These are phyloP conservation scores for Aspergillus asperescens DNA, from an alignment of 495 filamentous ascomycete genomes.

Conservation along the genomic window DNA sequence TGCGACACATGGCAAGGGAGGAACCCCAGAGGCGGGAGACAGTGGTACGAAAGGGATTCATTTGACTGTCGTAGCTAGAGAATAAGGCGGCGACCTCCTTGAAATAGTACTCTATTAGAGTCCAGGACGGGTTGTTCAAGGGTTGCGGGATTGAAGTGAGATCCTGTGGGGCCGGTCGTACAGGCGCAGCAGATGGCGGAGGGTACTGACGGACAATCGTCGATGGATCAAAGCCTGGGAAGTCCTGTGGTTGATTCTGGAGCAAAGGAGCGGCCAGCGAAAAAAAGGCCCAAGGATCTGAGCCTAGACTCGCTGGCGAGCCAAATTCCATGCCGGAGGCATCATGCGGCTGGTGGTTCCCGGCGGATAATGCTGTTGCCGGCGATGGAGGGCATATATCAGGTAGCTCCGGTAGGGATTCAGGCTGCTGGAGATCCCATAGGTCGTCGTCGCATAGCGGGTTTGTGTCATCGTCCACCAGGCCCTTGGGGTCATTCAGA, in stretches of 20 bases:
- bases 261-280: constrained; percentile 21
- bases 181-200: constrained; percentile 18
- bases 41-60: constrained; percentile 54
- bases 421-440: constrained; percentile 32
- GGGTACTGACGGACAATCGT: constrained; percentile 38
- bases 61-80: constrained; percentile 53
- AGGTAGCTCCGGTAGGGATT: constrained; percentile 31
- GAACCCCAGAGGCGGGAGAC: constrained; percentile 53
- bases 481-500: constrained; percentile 2
- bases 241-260: constrained; percentile 19
- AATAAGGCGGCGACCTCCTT: constrained; percentile 53
- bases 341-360: constrained; percentile 1
- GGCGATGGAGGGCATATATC: constrained; percentile 30
- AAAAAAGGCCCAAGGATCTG: constrained; percentile 30
- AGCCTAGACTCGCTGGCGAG: constrained; percentile 21
- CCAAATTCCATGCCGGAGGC: constrained; percentile 26
- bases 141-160: constrained; percentile 34
- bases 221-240: constrained; percentile 35
- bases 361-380: constrained; percentile 3
- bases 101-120: constrained; percentile 57
- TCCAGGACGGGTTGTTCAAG: constrained; percentile 46
- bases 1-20: constrained; percentile 52
- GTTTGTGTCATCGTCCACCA: constrained; percentile 19
- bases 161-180: constrained; percentile 19
- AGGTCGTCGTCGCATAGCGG: constrained; percentile 29